These are phyloP conservation scores for Cardamine resedifolia DNA, from an alignment of 345 rosid genomes.

Conservation along the genomic window DNA sequence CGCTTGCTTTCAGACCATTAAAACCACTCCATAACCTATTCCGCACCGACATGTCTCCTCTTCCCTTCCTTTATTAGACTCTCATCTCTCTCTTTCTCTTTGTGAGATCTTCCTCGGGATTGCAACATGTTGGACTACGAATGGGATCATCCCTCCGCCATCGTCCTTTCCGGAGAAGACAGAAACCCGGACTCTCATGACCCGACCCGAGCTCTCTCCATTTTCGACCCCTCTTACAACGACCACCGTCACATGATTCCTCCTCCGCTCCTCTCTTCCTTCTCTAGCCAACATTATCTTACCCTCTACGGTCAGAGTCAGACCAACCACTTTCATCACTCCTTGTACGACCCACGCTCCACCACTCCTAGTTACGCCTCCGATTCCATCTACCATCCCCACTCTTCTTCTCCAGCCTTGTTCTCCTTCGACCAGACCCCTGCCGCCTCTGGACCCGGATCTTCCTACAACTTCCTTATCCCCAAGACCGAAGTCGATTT, in stretches of 20 bases:
- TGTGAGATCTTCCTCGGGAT: slow-evolving; percentile 40
- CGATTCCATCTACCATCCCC: slow-evolving; percentile 41
- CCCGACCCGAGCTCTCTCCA: slow-evolving; percentile 57
- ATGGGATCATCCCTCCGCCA: slow-evolving; percentile 69
- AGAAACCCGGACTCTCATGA: slow-evolving; percentile 42
- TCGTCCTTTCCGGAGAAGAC: slow-evolving; percentile 42
- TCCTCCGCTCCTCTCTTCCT: slow-evolving; percentile 35
- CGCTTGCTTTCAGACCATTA: slow-evolving; percentile 36
- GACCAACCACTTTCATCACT: slow-evolving; percentile 42
- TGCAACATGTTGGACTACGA: slow-evolving; percentile 77
- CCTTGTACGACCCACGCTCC: slow-evolving; percentile 53
- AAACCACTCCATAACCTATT: slow-evolving; percentile 38
- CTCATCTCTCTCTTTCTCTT: slow-evolving; percentile 1
- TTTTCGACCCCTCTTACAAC: slow-evolving; percentile 35
- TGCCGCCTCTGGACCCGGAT: too few relatives aligned
- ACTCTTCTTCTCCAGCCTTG: slow-evolving; percentile 33
- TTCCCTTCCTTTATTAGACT: slow-evolving; percentile 27
- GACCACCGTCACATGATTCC: slow-evolving; percentile 35
- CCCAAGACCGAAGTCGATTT: slow-evolving; percentile 75
- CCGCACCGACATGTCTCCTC: slow-evolving; percentile 63
- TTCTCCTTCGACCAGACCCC: slow-evolving; percentile 46
- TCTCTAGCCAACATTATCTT: slow-evolving; percentile 29
- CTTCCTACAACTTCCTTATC: slow-evolving; percentile 41
- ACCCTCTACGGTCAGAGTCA: slow-evolving; percentile 30
- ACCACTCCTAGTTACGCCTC: slow-evolving; percentile 32